These are phyloP conservation scores for Annulohypoxylon stygium DNA, from an alignment of 495 filamentous ascomycete genomes.

Conservation along the genomic window DNA sequence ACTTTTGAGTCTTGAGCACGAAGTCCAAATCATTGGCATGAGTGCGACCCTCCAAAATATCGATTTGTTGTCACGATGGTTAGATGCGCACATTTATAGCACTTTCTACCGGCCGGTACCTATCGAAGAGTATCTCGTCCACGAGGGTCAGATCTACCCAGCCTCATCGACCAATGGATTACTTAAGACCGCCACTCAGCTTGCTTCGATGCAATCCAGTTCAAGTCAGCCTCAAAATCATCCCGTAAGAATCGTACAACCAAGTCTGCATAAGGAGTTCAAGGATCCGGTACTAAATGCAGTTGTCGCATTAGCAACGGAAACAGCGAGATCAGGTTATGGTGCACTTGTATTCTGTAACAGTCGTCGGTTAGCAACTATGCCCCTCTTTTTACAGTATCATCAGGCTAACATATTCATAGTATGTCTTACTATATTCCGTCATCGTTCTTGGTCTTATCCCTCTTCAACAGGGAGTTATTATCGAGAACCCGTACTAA, in stretches of 20 bases:
- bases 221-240: slow-evolving; percentile 52
- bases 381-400: neutral
- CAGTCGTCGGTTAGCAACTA: slow-evolving; percentile 62
- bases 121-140: slow-evolving; percentile 82
- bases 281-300: slow-evolving; percentile 74
- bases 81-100: slow-evolving; percentile 77
- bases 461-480: neutral
- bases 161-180: slow-evolving; percentile 71
- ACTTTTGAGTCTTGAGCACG: slow-evolving; percentile 74
- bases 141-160: slow-evolving; percentile 77
- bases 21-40: slow-evolving; percentile 84
- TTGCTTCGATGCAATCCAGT: slow-evolving; percentile 57
- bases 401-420: slow-evolving; percentile 26
- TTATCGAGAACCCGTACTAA: neutral
- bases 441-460: neutral
- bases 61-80: slow-evolving; percentile 75
- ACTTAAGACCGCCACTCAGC: slow-evolving; percentile 71
- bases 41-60: slow-evolving; percentile 85
- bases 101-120: slow-evolving; percentile 81
- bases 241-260: slow-evolving; percentile 64
- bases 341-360: slow-evolving; percentile 83
- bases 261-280: slow-evolving; percentile 71
- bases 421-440: slow-evolving; percentile 31
- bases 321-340: slow-evolving; percentile 74
- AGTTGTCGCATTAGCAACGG: slow-evolving; percentile 75